phyloP scores from a whole-genome alignment of 2,329 filamentous ascomycete species.

The Amesomyces nigricolor region DNA sequence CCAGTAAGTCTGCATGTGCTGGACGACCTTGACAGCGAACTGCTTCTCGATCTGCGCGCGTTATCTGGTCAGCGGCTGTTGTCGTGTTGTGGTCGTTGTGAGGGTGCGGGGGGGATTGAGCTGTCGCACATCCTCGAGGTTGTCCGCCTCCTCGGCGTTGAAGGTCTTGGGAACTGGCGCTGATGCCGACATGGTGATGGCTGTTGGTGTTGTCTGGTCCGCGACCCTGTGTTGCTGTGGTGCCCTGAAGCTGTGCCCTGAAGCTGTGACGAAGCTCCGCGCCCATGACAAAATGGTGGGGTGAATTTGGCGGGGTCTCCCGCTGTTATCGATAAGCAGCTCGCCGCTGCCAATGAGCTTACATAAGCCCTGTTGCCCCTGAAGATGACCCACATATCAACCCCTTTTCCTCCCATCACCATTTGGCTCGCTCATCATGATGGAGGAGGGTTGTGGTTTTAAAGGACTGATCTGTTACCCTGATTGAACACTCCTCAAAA shows the following conservation, averaged over 20 bases:
- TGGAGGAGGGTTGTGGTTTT: no score
- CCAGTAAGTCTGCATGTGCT: conserved; percentile 98
- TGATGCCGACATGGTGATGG: conserved; percentile 27
- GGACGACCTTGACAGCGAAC: conserved; percentile 95
- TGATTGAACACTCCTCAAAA: no score
- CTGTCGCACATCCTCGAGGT: conserved; percentile 50
- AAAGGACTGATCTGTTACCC: no score
- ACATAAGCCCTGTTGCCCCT: background rate
- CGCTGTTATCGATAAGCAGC: conserved; percentile 16
- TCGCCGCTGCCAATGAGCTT: background rate
- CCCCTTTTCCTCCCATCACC: background rate
- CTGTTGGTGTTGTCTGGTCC: background rate
- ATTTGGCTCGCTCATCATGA: no score
- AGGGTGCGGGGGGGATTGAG: background rate
- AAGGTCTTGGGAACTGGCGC: conserved; percentile 52
- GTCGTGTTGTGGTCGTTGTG: background rate
- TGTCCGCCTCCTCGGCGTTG: conserved; percentile 51
- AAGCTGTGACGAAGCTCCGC: background rate
- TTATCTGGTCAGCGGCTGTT: background rate
- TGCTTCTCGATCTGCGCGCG: conserved; percentile 85
- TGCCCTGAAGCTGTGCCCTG: no score
- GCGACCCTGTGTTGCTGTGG: no score
- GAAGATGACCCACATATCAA: no score
- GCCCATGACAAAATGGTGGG: conserved; percentile 7
- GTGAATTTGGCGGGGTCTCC: conserved; percentile 13